Evolutionary conservation across 768 basidiomycete species (phyloP).

Genomic region (Termitomyces sp.): DNA sequence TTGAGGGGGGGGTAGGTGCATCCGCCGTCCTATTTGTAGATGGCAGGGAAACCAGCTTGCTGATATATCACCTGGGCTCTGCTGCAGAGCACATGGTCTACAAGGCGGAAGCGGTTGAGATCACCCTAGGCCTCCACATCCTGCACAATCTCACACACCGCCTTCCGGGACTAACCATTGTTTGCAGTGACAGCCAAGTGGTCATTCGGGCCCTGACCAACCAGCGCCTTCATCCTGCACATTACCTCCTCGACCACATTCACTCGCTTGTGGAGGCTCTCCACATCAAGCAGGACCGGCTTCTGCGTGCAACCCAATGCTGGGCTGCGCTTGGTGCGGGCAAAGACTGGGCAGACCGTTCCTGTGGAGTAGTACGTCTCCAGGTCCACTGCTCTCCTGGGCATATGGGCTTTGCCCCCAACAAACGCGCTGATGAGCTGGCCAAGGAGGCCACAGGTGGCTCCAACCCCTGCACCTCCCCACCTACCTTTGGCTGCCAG

Average conservation of each 20-base stretch:
- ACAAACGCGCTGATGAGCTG: neutral
- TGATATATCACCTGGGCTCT: neutral
- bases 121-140: neutral
- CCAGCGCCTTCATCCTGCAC: conserved; percentile 4
- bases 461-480: neutral
- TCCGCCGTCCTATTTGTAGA: conserved; percentile 5
- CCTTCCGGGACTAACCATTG: neutral
- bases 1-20: conserved; percentile 5
- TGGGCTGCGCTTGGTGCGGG: neutral
- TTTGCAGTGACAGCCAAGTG: conserved; percentile 7
- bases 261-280: neutral
- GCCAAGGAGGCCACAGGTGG: neutral
- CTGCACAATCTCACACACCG: neutral
- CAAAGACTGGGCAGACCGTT: neutral
- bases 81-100: neutral
- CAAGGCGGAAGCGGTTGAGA: conserved; percentile 1
- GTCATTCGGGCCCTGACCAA: conserved; percentile 1
- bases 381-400: neutral
- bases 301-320: no score
- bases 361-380: neutral
- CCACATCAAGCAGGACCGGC: neutral
- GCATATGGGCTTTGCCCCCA: neutral
- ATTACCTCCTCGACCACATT: conserved; percentile 6
- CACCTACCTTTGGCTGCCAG: neutral
- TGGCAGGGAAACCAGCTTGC: neutral